Conservation (phyloP, 2,329 filamentous ascomycete genomes). For the Ophiostoma sp. region DNA sequence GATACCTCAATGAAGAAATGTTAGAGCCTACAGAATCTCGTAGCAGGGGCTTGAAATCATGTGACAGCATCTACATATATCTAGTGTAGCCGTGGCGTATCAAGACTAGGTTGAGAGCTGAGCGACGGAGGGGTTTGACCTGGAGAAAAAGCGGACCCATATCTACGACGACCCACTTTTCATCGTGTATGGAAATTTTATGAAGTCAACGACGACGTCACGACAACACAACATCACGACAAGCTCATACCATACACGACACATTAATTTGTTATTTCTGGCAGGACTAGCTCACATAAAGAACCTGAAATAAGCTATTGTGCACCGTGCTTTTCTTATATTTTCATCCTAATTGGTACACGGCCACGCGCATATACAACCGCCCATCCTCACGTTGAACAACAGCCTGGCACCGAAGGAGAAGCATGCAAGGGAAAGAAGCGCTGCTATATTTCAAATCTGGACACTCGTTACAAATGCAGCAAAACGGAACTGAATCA, state of each 20-base stretch:
- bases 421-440: background rate
- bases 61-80: too few relatives aligned
- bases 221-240: background rate
- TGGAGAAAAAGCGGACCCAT: background rate
- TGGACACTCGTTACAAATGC: background rate
- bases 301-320: too few relatives aligned
- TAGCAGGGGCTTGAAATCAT: background rate
- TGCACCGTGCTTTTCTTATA: too few relatives aligned
- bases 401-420: background rate
- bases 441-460: background rate
- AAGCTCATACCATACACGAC: background rate
- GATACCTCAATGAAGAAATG: background rate
- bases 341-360: too few relatives aligned
- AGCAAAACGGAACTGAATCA: background rate
- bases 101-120: background rate
- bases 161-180: background rate
- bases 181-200: background rate
- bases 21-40: background rate
- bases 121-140: background rate
- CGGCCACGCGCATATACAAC: too few relatives aligned
- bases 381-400: too few relatives aligned
- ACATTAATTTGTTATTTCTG: background rate
- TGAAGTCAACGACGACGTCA: conserved; percentile 4
- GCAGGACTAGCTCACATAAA: background rate
- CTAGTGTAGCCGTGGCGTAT: too few relatives aligned